Conservation (phyloP, 208 protist species). For the Wallacemonas collosoma region DNA sequence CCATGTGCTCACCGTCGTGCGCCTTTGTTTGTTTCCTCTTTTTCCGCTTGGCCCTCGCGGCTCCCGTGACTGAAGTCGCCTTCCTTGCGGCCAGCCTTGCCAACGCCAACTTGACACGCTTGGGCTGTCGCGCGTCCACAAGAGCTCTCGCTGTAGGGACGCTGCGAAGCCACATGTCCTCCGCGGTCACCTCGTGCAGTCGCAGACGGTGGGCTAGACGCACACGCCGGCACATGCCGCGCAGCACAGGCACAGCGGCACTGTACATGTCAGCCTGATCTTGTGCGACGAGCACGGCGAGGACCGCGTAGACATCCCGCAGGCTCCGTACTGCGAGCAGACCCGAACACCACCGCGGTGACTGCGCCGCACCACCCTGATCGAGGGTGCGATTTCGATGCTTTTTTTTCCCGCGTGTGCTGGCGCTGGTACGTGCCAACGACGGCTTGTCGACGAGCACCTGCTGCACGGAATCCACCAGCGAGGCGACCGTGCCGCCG, state of each 20-base stretch:
- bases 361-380: not conserved
- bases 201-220: not conserved
- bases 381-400: too few species aligned
- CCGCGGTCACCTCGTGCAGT: not conserved
- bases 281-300: slow-evolving; percentile 45
- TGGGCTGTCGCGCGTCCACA: not conserved
- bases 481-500: slow-evolving; percentile 30
- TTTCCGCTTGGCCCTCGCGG: not conserved
- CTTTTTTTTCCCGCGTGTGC: not conserved
- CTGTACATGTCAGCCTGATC: slow-evolving; percentile 54
- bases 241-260: slow-evolving; percentile 36
- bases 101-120: slow-evolving; percentile 1
- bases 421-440: not conserved
- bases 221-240: slow-evolving; percentile 18
- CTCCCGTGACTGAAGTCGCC: not conserved
- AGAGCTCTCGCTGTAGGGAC: not conserved
- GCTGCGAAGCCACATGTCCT: not conserved
- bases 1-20: not conserved
- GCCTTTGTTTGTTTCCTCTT: not conserved
- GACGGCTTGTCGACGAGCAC: slow-evolving; percentile 22
- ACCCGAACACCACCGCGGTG: slow-evolving; percentile 16
- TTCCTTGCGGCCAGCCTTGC: not conserved
- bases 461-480: slow-evolving; percentile 27
- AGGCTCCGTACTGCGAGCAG: slow-evolving; percentile 30
- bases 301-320: slow-evolving; percentile 55